Base-by-base conservation (phyloP, 345 rosid genomes). In the Eucalyptus erythrocorys region DNA sequence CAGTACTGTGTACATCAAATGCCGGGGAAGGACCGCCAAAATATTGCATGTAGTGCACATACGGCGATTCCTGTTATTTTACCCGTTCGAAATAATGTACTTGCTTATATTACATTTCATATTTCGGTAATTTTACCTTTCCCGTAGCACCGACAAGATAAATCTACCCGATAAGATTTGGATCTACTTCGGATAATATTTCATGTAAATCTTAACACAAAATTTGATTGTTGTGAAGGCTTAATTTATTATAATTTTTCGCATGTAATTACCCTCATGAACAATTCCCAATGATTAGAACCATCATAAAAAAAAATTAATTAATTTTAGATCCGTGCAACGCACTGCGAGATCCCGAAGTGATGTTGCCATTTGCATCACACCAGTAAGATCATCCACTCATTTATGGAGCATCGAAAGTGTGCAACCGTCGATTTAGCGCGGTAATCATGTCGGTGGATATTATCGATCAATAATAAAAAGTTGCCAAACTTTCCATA, bases 241-340 rank as follows among this genome's bases (percentile, higher is more conserved):
- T 61, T 30, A 61, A 27, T 30, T 61, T 3, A 34, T 30, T 30
- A 30, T 6, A 6, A 4, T 30, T 30, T 61, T 61, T 30, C 1
- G 0, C 34, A 13, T 30, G 13, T 30, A 13, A 0, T 26, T 61
- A 12, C 34, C 14, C 34, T 61, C 6, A 32, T 3, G 10, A 64
- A 4, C 37, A 3, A 7, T 3, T 64, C 9, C 21, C 21, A n/a
- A 64, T 15, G 34, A n/a, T 64, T 14, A 64, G 40, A 64, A n/a
- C 21, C 14, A 64, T 64, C 40, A 2, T 30, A 64, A 7, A 30
- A 64, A 64, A 64, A 30, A 64, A n/a, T n/a, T n/a, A n/a, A n/a
- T n/a, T 64, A 13, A 64, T 64, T 14, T 64, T 13, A 13, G 34
- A 61, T 19, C 19, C 16, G 17, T 6, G 71, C 71, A 13, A 6